These are phyloP conservation scores for Kandelia obovata DNA, from an alignment of 345 rosid species.

Conservation along the genomic window DNA sequence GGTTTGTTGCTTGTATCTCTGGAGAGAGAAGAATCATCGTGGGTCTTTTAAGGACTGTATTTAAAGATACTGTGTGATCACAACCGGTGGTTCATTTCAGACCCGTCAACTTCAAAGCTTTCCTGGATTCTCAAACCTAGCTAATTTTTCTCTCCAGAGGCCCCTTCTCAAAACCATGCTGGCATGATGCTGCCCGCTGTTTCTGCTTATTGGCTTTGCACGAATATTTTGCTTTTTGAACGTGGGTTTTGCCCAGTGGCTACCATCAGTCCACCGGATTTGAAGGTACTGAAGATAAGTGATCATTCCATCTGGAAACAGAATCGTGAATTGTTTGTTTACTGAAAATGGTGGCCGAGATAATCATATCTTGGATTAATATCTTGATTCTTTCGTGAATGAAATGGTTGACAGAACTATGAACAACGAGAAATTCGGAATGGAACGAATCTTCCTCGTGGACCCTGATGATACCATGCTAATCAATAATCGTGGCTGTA, in stretches of 20 bases:
- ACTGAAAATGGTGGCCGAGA: not conserved
- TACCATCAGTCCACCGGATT: not conserved
- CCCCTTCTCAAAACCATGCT: no score
- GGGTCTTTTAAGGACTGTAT: not conserved
- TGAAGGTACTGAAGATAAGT: not conserved
- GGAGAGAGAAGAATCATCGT: not conserved
- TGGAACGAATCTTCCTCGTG: conserved; percentile 2
- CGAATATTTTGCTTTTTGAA: conserved; percentile 12
- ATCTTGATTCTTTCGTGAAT: not conserved
- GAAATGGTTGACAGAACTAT: conserved; percentile 1
- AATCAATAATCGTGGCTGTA: not conserved
- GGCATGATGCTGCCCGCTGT: no score
- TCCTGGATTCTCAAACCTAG: conserved; percentile 17
- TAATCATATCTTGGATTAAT: not conserved
- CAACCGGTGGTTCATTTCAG: conserved; percentile 1
- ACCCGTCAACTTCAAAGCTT: conserved; percentile 17
- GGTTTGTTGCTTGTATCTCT: not conserved
- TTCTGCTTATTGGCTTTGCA: not conserved
- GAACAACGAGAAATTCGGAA: not conserved
- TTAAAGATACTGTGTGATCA: not conserved
- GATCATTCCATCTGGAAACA: not conserved
- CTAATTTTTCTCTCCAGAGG: no score
- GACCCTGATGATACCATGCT: not conserved
- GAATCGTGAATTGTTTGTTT: not conserved
- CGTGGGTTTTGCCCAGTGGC: not conserved